Conservation (phyloP, 148 eudicot genomes). For the Pouteria glomerata region DNA sequence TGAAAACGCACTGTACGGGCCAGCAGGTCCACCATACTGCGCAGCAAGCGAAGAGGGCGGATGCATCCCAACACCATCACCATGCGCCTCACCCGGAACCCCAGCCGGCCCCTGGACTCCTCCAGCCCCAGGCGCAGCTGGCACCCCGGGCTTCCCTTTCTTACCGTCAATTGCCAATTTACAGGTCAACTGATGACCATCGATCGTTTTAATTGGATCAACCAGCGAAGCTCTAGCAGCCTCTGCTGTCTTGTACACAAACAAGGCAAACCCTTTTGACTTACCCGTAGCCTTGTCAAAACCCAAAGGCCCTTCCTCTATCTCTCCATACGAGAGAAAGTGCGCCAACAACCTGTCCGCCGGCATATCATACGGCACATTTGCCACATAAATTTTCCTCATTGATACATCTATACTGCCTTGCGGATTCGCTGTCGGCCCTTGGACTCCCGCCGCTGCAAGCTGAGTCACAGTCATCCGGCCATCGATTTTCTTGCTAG, state of each 20-base stretch:
- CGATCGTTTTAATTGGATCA: conserved; percentile 56
- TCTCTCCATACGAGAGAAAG: conserved; percentile 57
- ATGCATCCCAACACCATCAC: conserved; percentile 24
- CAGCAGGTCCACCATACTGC: conserved; percentile 38
- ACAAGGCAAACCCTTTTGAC: conserved; percentile 66
- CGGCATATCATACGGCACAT: conserved; percentile 63
- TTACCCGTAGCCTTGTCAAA: conserved; percentile 77
- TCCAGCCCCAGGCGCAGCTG: conserved; percentile 14
- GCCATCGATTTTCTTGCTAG: conserved; percentile 73
- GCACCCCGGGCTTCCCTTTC: conserved; percentile 36
- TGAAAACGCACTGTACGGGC: conserved; percentile 31
- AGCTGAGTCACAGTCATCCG: conserved; percentile 60
- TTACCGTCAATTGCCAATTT: conserved; percentile 71
- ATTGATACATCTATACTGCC: conserved; percentile 26
- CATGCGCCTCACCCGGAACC: conserved; percentile 13
- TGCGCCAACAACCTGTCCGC: conserved; percentile 47
- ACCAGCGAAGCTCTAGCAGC: conserved; percentile 49
- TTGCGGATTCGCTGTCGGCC: conserved; percentile 14
- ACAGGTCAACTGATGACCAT: conserved; percentile 52
- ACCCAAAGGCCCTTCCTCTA: conserved; percentile 83
- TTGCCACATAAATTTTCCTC: conserved; percentile 71
- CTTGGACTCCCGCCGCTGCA: conserved; percentile 40
- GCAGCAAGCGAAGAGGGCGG: conserved; percentile 13
- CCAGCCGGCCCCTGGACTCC: conserved; percentile 15
- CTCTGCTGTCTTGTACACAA: conserved; percentile 69